A percentile compares a stretch with the other conserved stretches of the same genome.
Evolutionary conservation across 179 eudicot genomes (phyloP).

Genomic region (Patellifolia procumbens): DNA sequence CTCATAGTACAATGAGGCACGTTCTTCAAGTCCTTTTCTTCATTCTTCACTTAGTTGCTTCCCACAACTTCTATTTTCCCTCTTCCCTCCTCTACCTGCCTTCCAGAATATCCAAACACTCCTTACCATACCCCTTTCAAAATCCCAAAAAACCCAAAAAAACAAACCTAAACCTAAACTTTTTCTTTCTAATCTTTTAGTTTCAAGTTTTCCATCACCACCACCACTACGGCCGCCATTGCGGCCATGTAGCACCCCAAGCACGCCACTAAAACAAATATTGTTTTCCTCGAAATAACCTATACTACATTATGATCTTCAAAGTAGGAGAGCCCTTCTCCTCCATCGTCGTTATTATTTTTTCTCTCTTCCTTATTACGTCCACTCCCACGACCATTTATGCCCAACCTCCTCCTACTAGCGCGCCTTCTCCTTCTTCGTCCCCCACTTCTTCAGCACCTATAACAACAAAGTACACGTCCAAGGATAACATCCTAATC

Average conservation of each 20-base stretch:
- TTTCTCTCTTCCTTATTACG: conserved; percentile 5
- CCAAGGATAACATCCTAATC: conserved; percentile 66
- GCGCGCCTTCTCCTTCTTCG: conserved; percentile 10
- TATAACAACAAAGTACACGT: conserved; percentile 38
- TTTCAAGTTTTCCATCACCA: no score
- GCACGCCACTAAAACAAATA: background rate
- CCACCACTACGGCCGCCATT: background rate
- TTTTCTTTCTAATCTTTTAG: background rate
- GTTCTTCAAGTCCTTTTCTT: conserved; percentile 31
- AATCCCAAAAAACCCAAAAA: background rate
- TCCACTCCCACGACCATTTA: conserved; percentile 2
- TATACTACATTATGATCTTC: conserved; percentile 20
- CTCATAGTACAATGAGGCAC: conserved; percentile 33
- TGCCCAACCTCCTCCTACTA: background rate
- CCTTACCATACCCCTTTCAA: no score
- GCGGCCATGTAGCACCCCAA: background rate
- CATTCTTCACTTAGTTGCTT: conserved; percentile 33
- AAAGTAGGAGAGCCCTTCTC: conserved; percentile 1
- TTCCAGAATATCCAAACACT: conserved; percentile 4
- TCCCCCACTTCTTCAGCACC: background rate
- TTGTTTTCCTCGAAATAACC: no score
- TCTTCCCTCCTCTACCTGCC: conserved; percentile 7
- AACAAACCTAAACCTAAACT: background rate
- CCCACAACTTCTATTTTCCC: conserved; percentile 37
- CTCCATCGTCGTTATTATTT: background rate